These are phyloP conservation scores for Colletotrichum destructivum DNA, from an alignment of 2,329 filamentous ascomycete genomes.

Conservation along the genomic window DNA sequence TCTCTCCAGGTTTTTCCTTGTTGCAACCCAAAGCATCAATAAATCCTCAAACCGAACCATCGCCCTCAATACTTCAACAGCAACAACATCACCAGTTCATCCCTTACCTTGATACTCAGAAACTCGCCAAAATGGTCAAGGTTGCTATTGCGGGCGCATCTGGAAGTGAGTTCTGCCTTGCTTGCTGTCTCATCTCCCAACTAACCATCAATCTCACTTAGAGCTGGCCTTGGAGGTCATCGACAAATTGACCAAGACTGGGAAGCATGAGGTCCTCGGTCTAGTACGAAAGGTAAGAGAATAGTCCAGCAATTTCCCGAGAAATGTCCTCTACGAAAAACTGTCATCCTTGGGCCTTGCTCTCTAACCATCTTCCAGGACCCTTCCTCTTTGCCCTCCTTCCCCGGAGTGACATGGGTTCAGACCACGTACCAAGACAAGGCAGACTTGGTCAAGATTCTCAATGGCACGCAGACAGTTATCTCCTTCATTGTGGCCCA, in stretches of 20 bases:
- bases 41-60: background rate
- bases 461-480: conserved; percentile 66
- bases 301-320: fast-evolving
- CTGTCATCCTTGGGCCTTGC: background rate
- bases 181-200: background rate
- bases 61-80: too few relatives aligned
- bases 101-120: fast-evolving
- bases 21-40: background rate
- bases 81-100: too few relatives aligned
- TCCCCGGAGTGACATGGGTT: conserved; percentile 55
- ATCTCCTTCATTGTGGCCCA: conserved; percentile 64
- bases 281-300: conserved; percentile 47
- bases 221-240: conserved; percentile 45
- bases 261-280: conserved; percentile 46
- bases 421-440: conserved; percentile 62
- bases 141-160: conserved; percentile 40
- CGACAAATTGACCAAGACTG: conserved; percentile 39
- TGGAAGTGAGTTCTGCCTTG: conserved; percentile 18
- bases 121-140: conserved; percentile 33
- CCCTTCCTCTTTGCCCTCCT: conserved; percentile 36
- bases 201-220: conserved; percentile 1
- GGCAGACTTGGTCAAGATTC: conserved; percentile 52
- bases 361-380: conserved; percentile 32
- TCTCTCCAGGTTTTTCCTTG: too few relatives aligned
- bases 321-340: too few relatives aligned